Evolutionary conservation across 2,329 filamentous ascomycete species (phyloP).

Genomic region (Leptographium procerum): DNA sequence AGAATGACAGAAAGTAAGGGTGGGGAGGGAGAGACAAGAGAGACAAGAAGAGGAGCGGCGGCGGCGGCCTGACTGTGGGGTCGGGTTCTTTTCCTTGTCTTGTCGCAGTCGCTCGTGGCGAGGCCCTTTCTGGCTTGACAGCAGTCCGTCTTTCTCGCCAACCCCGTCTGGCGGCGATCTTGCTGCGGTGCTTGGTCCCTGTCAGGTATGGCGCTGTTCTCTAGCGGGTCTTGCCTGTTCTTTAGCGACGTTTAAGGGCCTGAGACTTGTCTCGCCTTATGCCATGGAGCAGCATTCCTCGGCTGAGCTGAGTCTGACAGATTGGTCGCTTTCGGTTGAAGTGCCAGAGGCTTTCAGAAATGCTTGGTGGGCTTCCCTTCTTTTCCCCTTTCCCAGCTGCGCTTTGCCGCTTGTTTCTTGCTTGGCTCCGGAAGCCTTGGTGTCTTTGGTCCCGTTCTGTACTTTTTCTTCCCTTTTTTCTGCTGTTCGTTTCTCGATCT

Average conservation of each 20-base stretch:
- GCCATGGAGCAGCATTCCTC: neutral
- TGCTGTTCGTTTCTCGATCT: neutral
- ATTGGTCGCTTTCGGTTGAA: neutral
- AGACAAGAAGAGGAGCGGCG: neutral
- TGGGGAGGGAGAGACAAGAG: neutral
- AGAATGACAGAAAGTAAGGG: neutral
- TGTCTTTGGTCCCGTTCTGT: too few species aligned
- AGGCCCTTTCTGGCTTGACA: neutral
- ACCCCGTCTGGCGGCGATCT: neutral
- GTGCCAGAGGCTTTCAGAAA: neutral
- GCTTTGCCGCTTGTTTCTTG: neutral
- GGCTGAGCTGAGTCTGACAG: neutral
- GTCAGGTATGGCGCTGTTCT: neutral
- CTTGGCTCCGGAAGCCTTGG: too few species aligned
- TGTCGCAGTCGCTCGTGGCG: neutral
- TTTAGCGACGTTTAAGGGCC: neutral
- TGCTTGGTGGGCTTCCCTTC: neutral
- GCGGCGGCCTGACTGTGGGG: neutral
- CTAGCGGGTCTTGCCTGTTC: neutral
- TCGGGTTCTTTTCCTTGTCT: neutral
- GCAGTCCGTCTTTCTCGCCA: neutral
- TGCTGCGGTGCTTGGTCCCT: neutral
- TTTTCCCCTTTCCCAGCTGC: neutral
- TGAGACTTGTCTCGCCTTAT: conserved; percentile 1
- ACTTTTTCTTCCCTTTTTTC: neutral